Percentiles rank a stretch among this genome's conserved stretches.
These are phyloP conservation scores for Syncephalis plumigaleata DNA, from an alignment of 371 early-diverging fungal genomes.

Conservation along the genomic window DNA sequence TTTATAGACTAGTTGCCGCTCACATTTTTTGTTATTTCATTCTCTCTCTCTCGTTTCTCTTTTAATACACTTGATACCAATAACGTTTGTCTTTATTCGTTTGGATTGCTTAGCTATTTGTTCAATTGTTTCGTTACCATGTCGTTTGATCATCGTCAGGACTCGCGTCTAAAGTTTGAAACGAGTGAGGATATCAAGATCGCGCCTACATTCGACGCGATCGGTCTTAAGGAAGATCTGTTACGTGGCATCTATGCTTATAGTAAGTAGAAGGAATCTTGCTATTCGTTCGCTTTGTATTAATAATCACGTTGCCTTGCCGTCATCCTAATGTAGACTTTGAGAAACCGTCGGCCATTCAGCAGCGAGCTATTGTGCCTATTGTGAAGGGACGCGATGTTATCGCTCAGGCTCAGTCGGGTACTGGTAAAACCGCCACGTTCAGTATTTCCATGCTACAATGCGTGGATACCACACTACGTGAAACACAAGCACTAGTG, in stretches of 20 bases:
- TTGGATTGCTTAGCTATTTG: no score
- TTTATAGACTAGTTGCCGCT: no score
- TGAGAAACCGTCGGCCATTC: conserved; percentile 94
- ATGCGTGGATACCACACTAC: conserved; percentile 61
- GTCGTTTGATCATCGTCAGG: conserved; percentile 14
- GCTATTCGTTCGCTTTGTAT: background rate
- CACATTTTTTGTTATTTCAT: no score
- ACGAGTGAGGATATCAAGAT: conserved; percentile 43
- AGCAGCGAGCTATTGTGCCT: conserved; percentile 93
- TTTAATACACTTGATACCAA: no score
- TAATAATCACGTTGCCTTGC: background rate
- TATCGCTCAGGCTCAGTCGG: conserved; percentile 99
- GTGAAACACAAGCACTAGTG: conserved; percentile 93
- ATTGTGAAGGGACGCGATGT: conserved; percentile 90
- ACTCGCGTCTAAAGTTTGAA: conserved; percentile 42
- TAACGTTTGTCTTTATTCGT: no score
- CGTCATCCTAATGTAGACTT: conserved; percentile 22
- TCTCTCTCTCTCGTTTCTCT: no score
- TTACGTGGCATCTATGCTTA: conserved; percentile 96
- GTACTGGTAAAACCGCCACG: conserved; percentile 99
- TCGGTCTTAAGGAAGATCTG: conserved; percentile 85
- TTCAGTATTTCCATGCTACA: conserved; percentile 98
- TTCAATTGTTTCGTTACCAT: background rate
- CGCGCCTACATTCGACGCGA: conserved; percentile 84
- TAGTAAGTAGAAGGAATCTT: conserved; percentile 19